phyloP scores from a whole-genome alignment of 2,329 filamentous ascomycete species.

The Claviceps purpurea region DNA sequence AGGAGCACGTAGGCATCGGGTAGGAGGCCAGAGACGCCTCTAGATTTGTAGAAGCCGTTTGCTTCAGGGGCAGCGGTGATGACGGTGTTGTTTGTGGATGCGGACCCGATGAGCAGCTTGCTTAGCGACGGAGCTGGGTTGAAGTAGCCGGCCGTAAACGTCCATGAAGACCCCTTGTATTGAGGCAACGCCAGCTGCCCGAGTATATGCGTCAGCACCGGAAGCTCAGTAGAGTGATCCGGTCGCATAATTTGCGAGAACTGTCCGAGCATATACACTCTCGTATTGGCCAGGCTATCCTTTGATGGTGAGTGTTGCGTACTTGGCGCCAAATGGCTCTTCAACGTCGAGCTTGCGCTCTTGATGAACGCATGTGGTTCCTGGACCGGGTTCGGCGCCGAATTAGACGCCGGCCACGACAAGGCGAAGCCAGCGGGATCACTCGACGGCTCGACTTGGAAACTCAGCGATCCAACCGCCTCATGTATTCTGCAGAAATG shows the following conservation, averaged over 20 bases:
- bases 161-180: constrained; percentile 67
- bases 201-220: constrained; percentile 63
- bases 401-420: constrained; percentile 64
- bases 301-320: not conserved
- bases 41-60: constrained; percentile 87
- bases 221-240: constrained; percentile 78
- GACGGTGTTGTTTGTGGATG: constrained; percentile 59
- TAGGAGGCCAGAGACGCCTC: constrained; percentile 77
- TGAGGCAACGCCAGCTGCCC: constrained; percentile 48
- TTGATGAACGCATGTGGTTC: constrained; percentile 56
- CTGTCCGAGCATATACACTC: constrained; percentile 76
- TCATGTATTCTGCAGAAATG: constrained; percentile 72
- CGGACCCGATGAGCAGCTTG: constrained; percentile 61
- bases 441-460: constrained; percentile 53
- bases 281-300: constrained; percentile 40
- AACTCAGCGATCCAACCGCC: constrained; percentile 68
- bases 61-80: constrained; percentile 87
- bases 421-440: constrained; percentile 44
- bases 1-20: constrained; percentile 88
- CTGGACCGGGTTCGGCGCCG: constrained; percentile 60
- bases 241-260: constrained; percentile 72
- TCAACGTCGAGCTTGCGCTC: constrained; percentile 53
- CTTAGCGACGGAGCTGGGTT: constrained; percentile 84
- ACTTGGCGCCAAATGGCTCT: constrained; percentile 45
- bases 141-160: constrained; percentile 96